Conservation (phyloP, 805 yeast genomes). For the Candida railenensis region DNA sequence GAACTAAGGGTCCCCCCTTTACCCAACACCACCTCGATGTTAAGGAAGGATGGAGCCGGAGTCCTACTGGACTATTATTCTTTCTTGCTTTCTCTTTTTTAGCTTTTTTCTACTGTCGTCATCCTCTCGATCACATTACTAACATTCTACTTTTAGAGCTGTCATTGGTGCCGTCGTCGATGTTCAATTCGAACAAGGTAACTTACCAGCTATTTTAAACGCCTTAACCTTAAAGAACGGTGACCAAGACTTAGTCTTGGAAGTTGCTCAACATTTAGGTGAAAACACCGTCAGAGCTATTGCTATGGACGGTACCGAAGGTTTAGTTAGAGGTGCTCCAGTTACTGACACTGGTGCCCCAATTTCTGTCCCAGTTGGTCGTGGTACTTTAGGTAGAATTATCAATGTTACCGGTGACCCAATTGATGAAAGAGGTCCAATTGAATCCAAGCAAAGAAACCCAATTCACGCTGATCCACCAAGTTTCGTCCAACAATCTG, state of each 20-base stretch:
- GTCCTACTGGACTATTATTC: too few relatives aligned
- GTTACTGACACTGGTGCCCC: constrained; percentile 97
- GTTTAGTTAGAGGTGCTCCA: constrained; percentile 95
- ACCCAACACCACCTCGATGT: too few relatives aligned
- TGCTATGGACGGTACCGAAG: constrained; percentile 99
- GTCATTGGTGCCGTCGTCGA: constrained; percentile 99
- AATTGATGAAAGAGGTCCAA: constrained; percentile 99
- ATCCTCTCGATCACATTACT: constrained; percentile 28
- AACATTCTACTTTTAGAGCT: constrained; percentile 56
- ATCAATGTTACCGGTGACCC: constrained; percentile 99
- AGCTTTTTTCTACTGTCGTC: too few relatives aligned
- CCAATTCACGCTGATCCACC: constrained; percentile 99
- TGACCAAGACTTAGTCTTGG: constrained; percentile 82
- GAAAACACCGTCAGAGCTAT: constrained; percentile 99
- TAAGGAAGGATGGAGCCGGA: too few relatives aligned
- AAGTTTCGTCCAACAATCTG: constrained; percentile 92
- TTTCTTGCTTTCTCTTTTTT: background rate
- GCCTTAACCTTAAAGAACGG: constrained; percentile 87
- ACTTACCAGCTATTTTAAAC: constrained; percentile 95
- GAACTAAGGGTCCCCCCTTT: too few relatives aligned
- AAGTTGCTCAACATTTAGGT: constrained; percentile 99
- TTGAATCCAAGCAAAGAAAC: constrained; percentile 85
- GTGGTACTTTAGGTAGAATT: constrained; percentile 98
- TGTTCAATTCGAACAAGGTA: constrained; percentile 97
- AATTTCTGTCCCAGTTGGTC: constrained; percentile 98